A percentile compares a stretch with the other conserved stretches of the same genome.
Evolutionary conservation across 177 flowering plant species (phyloP).

Genomic region (Tripterygium wilfordii): DNA sequence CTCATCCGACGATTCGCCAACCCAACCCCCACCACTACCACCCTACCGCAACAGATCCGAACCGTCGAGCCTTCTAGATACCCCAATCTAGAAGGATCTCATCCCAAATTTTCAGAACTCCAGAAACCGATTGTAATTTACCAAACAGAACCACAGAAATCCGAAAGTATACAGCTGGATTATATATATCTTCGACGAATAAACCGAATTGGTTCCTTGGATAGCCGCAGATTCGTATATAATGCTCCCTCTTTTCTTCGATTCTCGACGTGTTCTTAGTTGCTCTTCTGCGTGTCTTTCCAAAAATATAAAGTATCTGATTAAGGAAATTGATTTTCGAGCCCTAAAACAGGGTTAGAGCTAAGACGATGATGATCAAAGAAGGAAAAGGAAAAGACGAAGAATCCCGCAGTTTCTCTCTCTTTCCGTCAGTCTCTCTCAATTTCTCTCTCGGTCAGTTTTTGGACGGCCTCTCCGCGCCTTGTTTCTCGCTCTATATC

Average conservation of each 20-base stretch:
- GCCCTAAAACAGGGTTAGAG: too few species aligned
- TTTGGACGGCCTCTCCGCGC: constrained; percentile 53
- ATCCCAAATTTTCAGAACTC: too few species aligned
- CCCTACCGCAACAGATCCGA: constrained; percentile 23
- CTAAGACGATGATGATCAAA: too few species aligned
- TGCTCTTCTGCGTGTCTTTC: background rate
- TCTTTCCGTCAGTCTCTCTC: constrained; percentile 4
- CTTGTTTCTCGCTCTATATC: constrained; percentile 56
- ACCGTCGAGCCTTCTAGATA: constrained; percentile 15
- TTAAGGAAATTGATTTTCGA: background rate
- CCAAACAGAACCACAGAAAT: too few species aligned
- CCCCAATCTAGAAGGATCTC: too few species aligned
- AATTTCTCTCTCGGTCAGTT: too few species aligned
- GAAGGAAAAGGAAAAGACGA: constrained; percentile 20
- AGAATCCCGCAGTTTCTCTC: constrained; percentile 16
- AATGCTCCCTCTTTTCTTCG: too few species aligned
- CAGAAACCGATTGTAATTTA: too few species aligned
- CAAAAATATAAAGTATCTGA: background rate
- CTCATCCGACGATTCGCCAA: constrained; percentile 53
- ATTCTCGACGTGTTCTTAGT: background rate
- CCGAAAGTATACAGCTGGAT: too few species aligned
- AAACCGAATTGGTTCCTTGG: too few species aligned
- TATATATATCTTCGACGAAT: too few species aligned
- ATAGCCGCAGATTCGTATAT: too few species aligned
- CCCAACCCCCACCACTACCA: background rate